These are phyloP conservation scores for Aspergillus heteromorphus DNA, from an alignment of 495 filamentous ascomycete species.

Conservation along the genomic window DNA sequence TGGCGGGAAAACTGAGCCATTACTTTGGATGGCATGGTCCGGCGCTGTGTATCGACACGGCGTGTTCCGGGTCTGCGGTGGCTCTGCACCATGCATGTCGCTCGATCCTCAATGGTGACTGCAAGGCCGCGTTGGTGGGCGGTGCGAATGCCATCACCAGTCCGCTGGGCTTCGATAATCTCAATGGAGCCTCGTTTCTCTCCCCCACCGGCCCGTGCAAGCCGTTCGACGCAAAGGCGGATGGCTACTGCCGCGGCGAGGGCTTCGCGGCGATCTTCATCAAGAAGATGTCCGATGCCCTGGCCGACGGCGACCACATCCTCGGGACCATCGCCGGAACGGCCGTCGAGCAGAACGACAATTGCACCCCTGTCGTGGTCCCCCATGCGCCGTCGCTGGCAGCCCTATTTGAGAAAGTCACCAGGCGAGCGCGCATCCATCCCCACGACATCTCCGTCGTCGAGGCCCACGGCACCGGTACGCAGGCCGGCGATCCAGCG, in stretches of 20 bases:
- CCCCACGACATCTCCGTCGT: slow-evolving; percentile 63
- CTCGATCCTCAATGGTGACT: slow-evolving; percentile 34
- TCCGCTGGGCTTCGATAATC: slow-evolving; percentile 29
- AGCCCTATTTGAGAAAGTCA: slow-evolving; percentile 50
- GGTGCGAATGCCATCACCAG: slow-evolving; percentile 40
- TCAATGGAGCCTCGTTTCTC: slow-evolving; percentile 32
- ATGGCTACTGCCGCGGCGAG: slow-evolving; percentile 72
- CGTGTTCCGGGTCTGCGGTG: slow-evolving; percentile 41
- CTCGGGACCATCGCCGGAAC: slow-evolving; percentile 57
- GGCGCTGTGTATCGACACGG: slow-evolving; percentile 38
- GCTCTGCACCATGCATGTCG: slow-evolving; percentile 38
- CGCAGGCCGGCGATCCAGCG: slow-evolving; percentile 63
- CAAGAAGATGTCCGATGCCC: slow-evolving; percentile 58
- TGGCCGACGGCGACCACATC: slow-evolving; percentile 57
- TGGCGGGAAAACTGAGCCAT: slow-evolving; percentile 33
- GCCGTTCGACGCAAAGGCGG: slow-evolving; percentile 63
- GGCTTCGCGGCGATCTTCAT: slow-evolving; percentile 59
- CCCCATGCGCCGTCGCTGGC: slow-evolving; percentile 60
- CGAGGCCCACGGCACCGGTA: slow-evolving; percentile 76
- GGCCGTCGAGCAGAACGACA: slow-evolving; percentile 61
- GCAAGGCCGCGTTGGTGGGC: slow-evolving; percentile 32
- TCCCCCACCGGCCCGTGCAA: slow-evolving; percentile 52
- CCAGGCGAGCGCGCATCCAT: slow-evolving; percentile 51
- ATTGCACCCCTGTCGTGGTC: slow-evolving; percentile 64
- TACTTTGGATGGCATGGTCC: slow-evolving; percentile 51